These are phyloP conservation scores for Serendipita vermifera DNA, from an alignment of 768 basidiomycete species.

Conservation along the genomic window DNA sequence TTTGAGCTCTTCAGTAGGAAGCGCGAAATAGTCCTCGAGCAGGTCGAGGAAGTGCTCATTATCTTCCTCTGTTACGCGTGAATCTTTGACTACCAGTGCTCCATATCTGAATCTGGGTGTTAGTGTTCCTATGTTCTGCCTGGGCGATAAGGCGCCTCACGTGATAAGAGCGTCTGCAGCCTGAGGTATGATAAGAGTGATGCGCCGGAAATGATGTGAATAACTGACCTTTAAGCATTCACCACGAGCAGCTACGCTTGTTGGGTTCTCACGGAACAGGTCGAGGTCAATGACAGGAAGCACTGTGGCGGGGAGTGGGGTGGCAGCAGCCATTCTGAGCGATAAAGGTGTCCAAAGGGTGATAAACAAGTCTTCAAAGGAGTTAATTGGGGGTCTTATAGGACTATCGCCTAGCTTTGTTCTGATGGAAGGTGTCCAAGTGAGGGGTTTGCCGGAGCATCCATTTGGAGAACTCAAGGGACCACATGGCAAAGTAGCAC, in stretches of 20 bases:
- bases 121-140: too few species aligned
- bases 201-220: neutral
- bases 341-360: too few species aligned
- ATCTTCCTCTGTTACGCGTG: constrained; percentile 68
- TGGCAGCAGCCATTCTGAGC: constrained; percentile 12
- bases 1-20: constrained; percentile 45
- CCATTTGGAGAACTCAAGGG: too few species aligned
- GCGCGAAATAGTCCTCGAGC: constrained; percentile 86
- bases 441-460: too few species aligned
- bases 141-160: neutral
- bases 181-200: constrained; percentile 26
- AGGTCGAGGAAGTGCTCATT: constrained; percentile 77
- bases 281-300: constrained; percentile 72
- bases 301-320: constrained; percentile 30
- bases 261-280: constrained; percentile 38
- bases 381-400: too few species aligned
- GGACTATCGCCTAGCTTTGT: too few species aligned
- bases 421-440: too few species aligned
- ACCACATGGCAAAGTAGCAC: too few species aligned
- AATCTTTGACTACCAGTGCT: constrained; percentile 75
- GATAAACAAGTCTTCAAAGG: too few species aligned
- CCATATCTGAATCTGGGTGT: too few species aligned
- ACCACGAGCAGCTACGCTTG: constrained; percentile 36
- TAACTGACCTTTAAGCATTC: constrained; percentile 52
- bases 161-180: constrained; percentile 69